phyloP scores from a whole-genome alignment of 352 stramenopile species.

The Albugo laibachii region DNA sequence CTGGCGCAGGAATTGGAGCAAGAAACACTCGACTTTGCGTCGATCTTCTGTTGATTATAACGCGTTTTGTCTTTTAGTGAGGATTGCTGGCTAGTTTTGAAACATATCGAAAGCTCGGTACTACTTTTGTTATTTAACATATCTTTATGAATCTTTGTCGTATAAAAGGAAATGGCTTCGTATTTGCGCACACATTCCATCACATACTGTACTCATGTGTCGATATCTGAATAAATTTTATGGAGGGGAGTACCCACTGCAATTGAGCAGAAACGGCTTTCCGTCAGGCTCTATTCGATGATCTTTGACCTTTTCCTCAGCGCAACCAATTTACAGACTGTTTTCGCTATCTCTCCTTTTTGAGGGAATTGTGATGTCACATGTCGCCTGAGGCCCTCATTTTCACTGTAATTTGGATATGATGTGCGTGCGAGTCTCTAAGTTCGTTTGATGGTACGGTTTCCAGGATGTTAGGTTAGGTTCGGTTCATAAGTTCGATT shows the following conservation, averaged over 20 bases:
- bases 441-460: too few relatives aligned
- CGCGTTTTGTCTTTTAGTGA: too few relatives aligned
- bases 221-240: slow-evolving; percentile 36
- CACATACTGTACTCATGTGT: slow-evolving; percentile 27
- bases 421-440: too few relatives aligned
- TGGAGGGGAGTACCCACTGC: slow-evolving; percentile 38
- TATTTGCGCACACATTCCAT: slow-evolving; percentile 33
- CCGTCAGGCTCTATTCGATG: slow-evolving; percentile 18
- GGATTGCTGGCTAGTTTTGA: too few relatives aligned
- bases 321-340: slow-evolving; percentile 14
- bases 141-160: too few relatives aligned
- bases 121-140: too few relatives aligned
- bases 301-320: slow-evolving; percentile 38
- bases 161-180: background rate
- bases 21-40: slow-evolving; percentile 20
- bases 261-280: slow-evolving; percentile 40
- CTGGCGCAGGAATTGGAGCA: slow-evolving; percentile 18
- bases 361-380: background rate
- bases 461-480: too few relatives aligned
- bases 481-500: too few relatives aligned
- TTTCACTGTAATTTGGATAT: too few relatives aligned
- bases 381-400: too few relatives aligned
- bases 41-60: background rate
- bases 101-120: too few relatives aligned
- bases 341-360: background rate